Evolutionary conservation across 2,329 filamentous ascomycete genomes (phyloP), one percentile per base, ranked within the genome.

Genomic region (Fusarium circinatum): DNA sequence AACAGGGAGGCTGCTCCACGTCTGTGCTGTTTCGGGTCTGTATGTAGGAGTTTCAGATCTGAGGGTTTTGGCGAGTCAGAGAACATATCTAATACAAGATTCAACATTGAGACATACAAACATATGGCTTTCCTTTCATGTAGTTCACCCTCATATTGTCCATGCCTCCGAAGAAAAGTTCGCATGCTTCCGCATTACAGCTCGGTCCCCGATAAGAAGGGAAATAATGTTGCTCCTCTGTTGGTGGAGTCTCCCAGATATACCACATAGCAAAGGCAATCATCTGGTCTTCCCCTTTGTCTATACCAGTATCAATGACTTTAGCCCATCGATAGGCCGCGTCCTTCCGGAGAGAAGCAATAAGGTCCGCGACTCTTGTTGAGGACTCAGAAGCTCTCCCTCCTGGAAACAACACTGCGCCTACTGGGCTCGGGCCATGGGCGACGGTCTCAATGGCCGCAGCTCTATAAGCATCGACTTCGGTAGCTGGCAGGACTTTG

Each of bases 11-110:
- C 83, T 18, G 80, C 80, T 10, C 83, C 83, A 12, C 80, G 80
- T 51, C 78, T 77, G 52, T 83, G 82, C 61, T 83, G 81, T 20
- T 79, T 78, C 4, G 82, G 79, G 51, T 83, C 78, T 5, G 83
- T 84, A 47, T 84, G 81, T 39, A 85, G 76, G 4, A 82, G 76
- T 52, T 82, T 81, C 6, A 85, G 71, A 60, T 84, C 83, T 84
- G 42, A n/a, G 18, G 9, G 10, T 14, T 5, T 17, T 30, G 42
- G 28, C 45, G 42, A 45, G 38, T 41, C 20, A 15, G 13, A 26
- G 13, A n/a, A 28, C 1, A 22, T 28, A 14, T 5, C 5, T 17
- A 8, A 7, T 17, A 10, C 15, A 17, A 28, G 7, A n/a, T 32
- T 1, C 22, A 32, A 6, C 14, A 11, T 10, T 51, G 32, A 22